Evolutionary conservation across 2,329 filamentous ascomycete genomes (phyloP), one percentile per base, ranked within the genome.

Genomic region (Phialophora tarda): DNA sequence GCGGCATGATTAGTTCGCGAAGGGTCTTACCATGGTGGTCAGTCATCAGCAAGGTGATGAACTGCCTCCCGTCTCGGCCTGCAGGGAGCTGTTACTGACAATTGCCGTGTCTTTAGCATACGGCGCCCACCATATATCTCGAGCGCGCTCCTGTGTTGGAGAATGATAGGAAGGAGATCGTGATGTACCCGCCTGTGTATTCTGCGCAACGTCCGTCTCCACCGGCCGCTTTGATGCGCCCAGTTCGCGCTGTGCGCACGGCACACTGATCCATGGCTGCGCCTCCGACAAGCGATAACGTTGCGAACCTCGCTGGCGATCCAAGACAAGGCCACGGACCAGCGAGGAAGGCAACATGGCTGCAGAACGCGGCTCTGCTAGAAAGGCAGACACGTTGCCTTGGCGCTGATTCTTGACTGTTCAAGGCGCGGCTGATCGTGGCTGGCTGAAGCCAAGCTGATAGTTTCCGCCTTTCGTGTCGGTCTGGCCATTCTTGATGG

Each of bases 391-490:
- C 38, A 41, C 6, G 6, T 41, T 17, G 38, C 7, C 38, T 21
- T 8, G 38, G 38, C 38, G 17, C 2, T 44, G 38, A 44, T 44
- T 44, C 14, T 44, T 2, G 17, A 24, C 51, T 30, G 24, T 30
- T 21, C 21, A 8, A 24, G 14, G 23, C 12, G 23, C 12, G 38
- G 21, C 7, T 5, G 26, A 6, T 34, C 5, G 57, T 59, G 57
- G 57, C 57, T 59, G 28, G 57, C 57, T 59, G 57, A 59, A 14
- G 47, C 32, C 41, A 26, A 59, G 38, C 32, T 41, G 48, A 53
- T 53, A 53, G 26, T 53, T 5, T 53, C 26, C 23, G 23, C 48
- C 48, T 44, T 44, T 44, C 38, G 38, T 21, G 14, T 7, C 38
- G 14, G 14, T n/a, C 17, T n/a, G 17, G 7, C 7, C 5, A 44